Conservation (phyloP, 1,284 basidiomycete genomes). For the Moesziomyces sp. region DNA sequence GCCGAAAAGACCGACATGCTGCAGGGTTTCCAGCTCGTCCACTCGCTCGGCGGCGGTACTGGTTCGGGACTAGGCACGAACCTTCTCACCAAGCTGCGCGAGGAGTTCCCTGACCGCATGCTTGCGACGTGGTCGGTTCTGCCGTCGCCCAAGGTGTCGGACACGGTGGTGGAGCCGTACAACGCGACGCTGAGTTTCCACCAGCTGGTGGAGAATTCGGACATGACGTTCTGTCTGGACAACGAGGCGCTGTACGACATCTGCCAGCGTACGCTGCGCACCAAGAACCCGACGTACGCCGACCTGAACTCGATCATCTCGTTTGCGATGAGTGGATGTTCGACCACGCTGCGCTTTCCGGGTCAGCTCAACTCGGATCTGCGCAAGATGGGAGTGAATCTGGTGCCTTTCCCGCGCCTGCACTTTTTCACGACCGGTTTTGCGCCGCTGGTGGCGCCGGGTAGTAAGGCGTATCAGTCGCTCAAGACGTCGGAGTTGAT, state of each 20-base stretch:
- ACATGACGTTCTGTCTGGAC: constrained; percentile 89
- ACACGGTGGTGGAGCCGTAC: constrained; percentile 95
- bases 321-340: constrained; percentile 97
- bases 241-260: constrained; percentile 96
- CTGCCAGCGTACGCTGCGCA: constrained; percentile 78
- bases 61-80: constrained; percentile 61
- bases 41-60: constrained; percentile 89
- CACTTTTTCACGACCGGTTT: constrained; percentile 68
- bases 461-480: constrained; percentile 72
- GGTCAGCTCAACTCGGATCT: constrained; percentile 94
- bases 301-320: constrained; percentile 78
- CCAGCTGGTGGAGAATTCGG: constrained; percentile 87
- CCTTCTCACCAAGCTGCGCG: constrained; percentile 66
- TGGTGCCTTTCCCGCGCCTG: constrained; percentile 71
- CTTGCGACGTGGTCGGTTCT: constrained; percentile 90
- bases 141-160: constrained; percentile 92
- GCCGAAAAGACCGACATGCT: constrained; percentile 82
- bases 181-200: constrained; percentile 89
- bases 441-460: constrained; percentile 65
- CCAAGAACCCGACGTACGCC: constrained; percentile 70
- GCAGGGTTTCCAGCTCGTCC: constrained; percentile 92
- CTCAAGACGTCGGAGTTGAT: constrained; percentile 65
- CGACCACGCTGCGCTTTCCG: constrained; percentile 93
- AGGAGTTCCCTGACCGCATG: constrained; percentile 77
- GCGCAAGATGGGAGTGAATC: constrained; percentile 91